Base-by-base conservation (phyloP, 192 early-diverging fungal genomes). In the Mortierella antarctica region DNA sequence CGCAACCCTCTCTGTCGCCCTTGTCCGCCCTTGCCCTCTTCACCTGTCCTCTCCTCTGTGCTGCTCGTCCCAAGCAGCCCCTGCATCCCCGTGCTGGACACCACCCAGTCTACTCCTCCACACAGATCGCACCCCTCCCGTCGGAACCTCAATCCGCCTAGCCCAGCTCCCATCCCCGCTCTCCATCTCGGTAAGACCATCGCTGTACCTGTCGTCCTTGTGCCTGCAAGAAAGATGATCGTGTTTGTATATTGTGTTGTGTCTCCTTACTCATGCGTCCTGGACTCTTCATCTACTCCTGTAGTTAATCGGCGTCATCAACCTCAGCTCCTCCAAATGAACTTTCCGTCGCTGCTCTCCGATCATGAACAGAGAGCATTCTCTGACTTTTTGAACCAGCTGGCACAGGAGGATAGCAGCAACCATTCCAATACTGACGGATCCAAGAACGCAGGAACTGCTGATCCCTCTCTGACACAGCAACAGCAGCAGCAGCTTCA, bases 351-450 rank as follows among this genome's bases (percentile, higher is more conserved):
- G 11, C 51, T 79, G 76, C 69, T 79, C 52, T 79, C 76, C 56
- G 76, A 79, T 70, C 76, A 79, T 55, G 76, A 79, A 67, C 76
- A 79, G 63, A 70, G 76, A 50, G 76, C 76, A 31, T 79, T 79
- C 69, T 71, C 76, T 48, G 76, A 79, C 57, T 79, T 79, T 51
- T 40, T 79, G 69, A 79, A 79, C 52, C 76, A 79, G 45, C 47
- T 79, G 48, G 76, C 76, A 17, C 76, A 79, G 59, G 76, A 79
- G 40, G 76, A 79, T 18, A 65, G 14, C 39, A 51, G 67, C 8
- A 59, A 46, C 46, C 68, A 55, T 7, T 45, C 64, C 11, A 67
- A 66, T 42, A 13, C 41, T 20, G 64, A 79, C 31, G 58, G 62
- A 9, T n/a, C 39, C 62, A 56, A 21, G 39, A 57, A 57, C 47